Conservation (phyloP, 2,329 filamentous ascomycete species). For the Botrytis medusae region DNA sequence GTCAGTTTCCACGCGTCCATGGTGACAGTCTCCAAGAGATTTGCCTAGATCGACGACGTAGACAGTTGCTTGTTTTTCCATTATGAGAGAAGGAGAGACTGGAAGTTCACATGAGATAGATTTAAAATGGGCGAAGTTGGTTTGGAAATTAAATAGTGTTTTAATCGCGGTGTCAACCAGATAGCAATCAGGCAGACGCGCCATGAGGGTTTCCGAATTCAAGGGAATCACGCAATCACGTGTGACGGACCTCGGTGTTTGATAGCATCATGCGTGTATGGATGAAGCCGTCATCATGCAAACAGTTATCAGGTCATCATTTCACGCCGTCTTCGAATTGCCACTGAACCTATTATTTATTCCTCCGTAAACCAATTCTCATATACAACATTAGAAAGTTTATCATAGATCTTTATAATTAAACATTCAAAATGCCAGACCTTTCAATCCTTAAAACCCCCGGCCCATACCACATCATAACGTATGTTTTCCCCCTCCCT, state of each 20-base stretch:
- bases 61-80: conserved; percentile 92
- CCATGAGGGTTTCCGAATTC: neutral
- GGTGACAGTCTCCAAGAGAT: conserved; percentile 75
- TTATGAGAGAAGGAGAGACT: conserved; percentile 43
- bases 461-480: conserved; percentile 74
- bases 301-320: conserved; percentile 7
- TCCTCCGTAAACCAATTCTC: neutral
- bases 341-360: neutral
- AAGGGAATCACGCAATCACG: conserved; percentile 17
- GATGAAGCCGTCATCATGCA: conserved; percentile 13
- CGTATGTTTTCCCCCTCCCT: conserved; percentile 48
- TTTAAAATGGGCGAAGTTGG: neutral
- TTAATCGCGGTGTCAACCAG: neutral
- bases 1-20: conserved; percentile 73
- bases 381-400: neutral
- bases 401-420: neutral
- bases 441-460: conserved; percentile 54
- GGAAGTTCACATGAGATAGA: neutral
- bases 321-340: neutral
- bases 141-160: neutral
- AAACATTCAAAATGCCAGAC: conserved; percentile 39
- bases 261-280: neutral
- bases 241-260: conserved; percentile 7
- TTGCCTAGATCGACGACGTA: conserved; percentile 87
- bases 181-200: conserved; percentile 20